These are phyloP conservation scores for Begonia fuchsioides DNA, from an alignment of 306 rosid species.

Conservation along the genomic window DNA sequence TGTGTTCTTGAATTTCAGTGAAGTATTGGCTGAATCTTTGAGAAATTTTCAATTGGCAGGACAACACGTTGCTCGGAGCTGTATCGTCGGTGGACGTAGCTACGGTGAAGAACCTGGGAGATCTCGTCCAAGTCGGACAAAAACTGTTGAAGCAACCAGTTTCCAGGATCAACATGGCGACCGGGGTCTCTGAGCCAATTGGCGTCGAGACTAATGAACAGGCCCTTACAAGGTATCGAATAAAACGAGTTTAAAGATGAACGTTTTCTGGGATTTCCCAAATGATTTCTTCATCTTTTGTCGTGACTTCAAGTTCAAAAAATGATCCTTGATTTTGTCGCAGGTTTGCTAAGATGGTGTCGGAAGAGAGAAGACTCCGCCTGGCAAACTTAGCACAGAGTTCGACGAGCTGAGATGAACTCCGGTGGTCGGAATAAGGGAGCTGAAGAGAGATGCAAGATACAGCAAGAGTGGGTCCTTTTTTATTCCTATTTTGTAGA, in stretches of 20 bases:
- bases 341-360: too few relatives aligned
- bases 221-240: slow-evolving; percentile 13
- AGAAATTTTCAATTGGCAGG: slow-evolving; percentile 6
- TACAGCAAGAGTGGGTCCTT: too few relatives aligned
- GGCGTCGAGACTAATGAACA: slow-evolving; percentile 8
- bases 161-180: slow-evolving; percentile 13
- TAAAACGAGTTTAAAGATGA: not conserved
- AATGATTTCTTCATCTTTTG: too few relatives aligned
- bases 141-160: slow-evolving; percentile 10
- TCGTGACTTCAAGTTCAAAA: too few relatives aligned
- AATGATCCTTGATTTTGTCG: too few relatives aligned
- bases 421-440: too few relatives aligned
- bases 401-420: too few relatives aligned
- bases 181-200: slow-evolving; percentile 4
- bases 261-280: too few relatives aligned
- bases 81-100: slow-evolving; percentile 13
- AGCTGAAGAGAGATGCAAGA: too few relatives aligned
- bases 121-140: slow-evolving; percentile 12
- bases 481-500: not conserved
- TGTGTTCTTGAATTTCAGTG: not conserved
- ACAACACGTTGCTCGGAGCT: slow-evolving; percentile 6
- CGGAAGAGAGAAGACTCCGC: too few relatives aligned
- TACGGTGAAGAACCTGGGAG: slow-evolving; percentile 11
- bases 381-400: too few relatives aligned
- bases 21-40: not conserved